phyloP scores from a whole-genome alignment of 1,139 yeast genomes.

The Oligophagozyma castellii region DNA sequence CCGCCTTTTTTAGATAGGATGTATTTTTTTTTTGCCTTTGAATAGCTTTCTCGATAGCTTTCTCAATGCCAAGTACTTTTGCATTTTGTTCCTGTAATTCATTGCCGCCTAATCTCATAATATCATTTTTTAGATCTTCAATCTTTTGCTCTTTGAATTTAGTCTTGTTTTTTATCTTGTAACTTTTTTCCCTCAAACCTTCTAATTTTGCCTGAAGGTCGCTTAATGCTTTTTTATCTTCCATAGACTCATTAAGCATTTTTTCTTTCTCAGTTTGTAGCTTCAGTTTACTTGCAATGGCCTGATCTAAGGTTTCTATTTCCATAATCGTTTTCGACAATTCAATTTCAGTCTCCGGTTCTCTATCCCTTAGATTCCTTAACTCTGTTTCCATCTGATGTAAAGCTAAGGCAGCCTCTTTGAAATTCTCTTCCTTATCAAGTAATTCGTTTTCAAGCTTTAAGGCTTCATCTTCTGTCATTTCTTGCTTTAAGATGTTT shows the following conservation, averaged over 20 bases:
- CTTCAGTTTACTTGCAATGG: constrained; percentile 13
- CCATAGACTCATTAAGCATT: constrained; percentile 6
- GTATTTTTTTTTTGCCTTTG: constrained; percentile 47
- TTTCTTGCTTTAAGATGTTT: constrained; percentile 10
- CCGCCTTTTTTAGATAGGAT: constrained; percentile 48
- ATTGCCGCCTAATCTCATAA: constrained; percentile 88
- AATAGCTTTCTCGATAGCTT: not conserved
- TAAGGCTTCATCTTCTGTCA: constrained; percentile 46
- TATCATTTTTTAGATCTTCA: constrained; percentile 50
- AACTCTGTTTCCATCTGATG: constrained; percentile 49
- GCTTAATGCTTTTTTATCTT: constrained; percentile 25
- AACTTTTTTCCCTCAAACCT: constrained; percentile 13
- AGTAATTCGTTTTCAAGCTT: constrained; percentile 40
- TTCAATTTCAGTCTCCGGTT: constrained; percentile 57
- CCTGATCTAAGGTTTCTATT: constrained; percentile 39
- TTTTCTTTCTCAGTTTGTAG: constrained; percentile 23
- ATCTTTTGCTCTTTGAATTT: constrained; percentile 46
- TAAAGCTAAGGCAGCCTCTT: constrained; percentile 37
- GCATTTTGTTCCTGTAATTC: constrained; percentile 68
- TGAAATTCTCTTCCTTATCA: constrained; percentile 43
- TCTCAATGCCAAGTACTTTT: constrained; percentile 33
- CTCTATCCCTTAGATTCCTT: constrained; percentile 42
- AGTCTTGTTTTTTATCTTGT: constrained; percentile 39
- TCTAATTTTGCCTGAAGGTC: constrained; percentile 26
- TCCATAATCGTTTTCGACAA: constrained; percentile 52